phyloP scores from a whole-genome alignment of 768 basidiomycete species.

The Serendipita sp. region DNA sequence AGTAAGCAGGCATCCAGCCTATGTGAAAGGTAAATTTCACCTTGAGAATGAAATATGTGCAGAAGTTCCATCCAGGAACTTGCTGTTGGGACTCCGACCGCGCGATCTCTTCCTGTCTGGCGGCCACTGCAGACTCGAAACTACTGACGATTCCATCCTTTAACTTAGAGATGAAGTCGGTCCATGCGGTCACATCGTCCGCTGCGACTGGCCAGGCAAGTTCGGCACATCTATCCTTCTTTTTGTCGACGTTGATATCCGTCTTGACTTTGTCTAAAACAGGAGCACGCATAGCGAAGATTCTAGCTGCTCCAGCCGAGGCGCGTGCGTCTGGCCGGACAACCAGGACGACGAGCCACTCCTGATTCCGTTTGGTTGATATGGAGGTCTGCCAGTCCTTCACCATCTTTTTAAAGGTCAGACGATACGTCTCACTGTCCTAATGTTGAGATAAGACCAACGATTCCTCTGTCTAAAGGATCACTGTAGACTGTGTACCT shows the following conservation, averaged over 20 bases:
- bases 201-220: slow-evolving; percentile 57
- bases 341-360: slow-evolving; percentile 85
- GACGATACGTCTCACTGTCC: slow-evolving; percentile 65
- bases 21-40: slow-evolving; percentile 22
- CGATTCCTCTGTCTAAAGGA: slow-evolving; percentile 7
- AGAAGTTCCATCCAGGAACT: slow-evolving; percentile 98
- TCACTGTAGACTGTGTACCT: slow-evolving; percentile 35
- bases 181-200: slow-evolving; percentile 70
- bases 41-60: slow-evolving; percentile 91
- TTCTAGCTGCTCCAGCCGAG: slow-evolving; percentile 32
- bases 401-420: slow-evolving; percentile 64
- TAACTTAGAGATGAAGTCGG: slow-evolving; percentile 70
- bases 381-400: slow-evolving; percentile 76
- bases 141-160: slow-evolving; percentile 80
- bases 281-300: slow-evolving; percentile 72
- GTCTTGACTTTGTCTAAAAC: slow-evolving; percentile 80
- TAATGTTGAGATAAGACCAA: slow-evolving; percentile 15
- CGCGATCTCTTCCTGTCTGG: slow-evolving; percentile 79
- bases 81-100: slow-evolving; percentile 77
- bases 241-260: slow-evolving; percentile 82
- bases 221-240: slow-evolving; percentile 70
- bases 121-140: slow-evolving; percentile 61
- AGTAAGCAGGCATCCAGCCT: background rate
- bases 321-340: slow-evolving; percentile 51
- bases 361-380: slow-evolving; percentile 59